A percentile compares a stretch with the other conserved stretches of the same genome.
phyloP scores from a whole-genome alignment of 257 asterid species.

The Nicotiana undulata region DNA sequence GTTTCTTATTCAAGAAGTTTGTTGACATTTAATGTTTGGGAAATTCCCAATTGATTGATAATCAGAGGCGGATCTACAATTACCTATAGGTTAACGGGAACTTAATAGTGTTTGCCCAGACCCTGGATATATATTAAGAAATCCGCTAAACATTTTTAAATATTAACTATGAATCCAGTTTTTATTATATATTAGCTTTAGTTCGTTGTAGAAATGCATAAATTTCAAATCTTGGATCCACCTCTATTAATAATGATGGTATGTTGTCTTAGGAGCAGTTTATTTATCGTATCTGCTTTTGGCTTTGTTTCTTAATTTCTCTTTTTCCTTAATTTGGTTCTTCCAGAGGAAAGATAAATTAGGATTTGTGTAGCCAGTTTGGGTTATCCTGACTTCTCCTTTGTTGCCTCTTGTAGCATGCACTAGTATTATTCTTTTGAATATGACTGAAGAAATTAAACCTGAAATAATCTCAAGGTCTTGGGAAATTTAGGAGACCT shows the following conservation, averaged over 20 bases:
- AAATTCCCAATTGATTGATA: not conserved
- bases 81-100: no score
- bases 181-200: no score
- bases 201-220: no score
- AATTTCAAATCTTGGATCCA: no score
- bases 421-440: not conserved
- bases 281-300: not conserved
- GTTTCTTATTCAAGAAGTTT: not conserved
- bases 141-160: no score
- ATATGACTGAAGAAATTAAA: not conserved
- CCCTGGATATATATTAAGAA: no score
- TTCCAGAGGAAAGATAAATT: not conserved
- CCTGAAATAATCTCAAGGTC: not conserved
- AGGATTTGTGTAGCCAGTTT: not conserved
- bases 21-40: not conserved
- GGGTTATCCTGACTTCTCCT: not conserved
- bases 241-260: not conserved
- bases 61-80: no score
- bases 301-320: not conserved
- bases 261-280: not conserved
- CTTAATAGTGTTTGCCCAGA: no score
- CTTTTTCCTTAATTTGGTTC: not conserved
- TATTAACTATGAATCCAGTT: no score
- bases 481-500: not conserved
- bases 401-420: not conserved